phyloP scores from a whole-genome alignment of 2,329 filamentous ascomycete species.

The Calonectria henricotiae region DNA sequence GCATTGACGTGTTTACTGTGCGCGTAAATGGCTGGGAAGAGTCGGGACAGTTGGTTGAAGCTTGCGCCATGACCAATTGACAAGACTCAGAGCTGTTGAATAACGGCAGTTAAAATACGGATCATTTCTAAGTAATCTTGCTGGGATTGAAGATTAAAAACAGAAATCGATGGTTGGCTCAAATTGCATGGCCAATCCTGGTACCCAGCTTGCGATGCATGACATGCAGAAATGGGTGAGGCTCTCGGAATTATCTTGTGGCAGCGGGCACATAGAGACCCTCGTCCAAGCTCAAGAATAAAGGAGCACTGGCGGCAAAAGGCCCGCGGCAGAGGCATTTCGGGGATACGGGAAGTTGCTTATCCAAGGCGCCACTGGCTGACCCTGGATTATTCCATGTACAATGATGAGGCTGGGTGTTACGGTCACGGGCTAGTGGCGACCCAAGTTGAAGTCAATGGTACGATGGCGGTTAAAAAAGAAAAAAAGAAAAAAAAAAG shows the following conservation, averaged over 20 bases:
- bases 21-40: constrained; percentile 20
- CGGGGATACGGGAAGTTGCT: constrained; percentile 39
- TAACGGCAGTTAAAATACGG: constrained; percentile 24
- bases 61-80: constrained; percentile 36
- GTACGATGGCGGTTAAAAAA: constrained; percentile 45
- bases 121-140: constrained; percentile 28
- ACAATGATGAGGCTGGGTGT: constrained; percentile 35
- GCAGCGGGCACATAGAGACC: constrained; percentile 8
- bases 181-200: constrained; percentile 28
- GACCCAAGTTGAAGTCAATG: constrained; percentile 38
- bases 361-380: constrained; percentile 29
- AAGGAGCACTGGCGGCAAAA: constrained; percentile 27
- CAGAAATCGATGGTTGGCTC: constrained; percentile 37
- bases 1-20: constrained; percentile 31
- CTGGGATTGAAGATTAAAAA: constrained; percentile 35
- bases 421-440: constrained; percentile 40
- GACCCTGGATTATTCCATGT: constrained; percentile 19
- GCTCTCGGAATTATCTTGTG: constrained; percentile 27
- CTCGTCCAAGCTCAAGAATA: constrained; percentile 31
- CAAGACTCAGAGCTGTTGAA: constrained; percentile 31
- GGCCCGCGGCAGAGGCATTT: constrained; percentile 32
- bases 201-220: constrained; percentile 28
- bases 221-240: constrained; percentile 37
- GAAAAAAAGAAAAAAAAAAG: constrained; percentile 45
- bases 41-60: constrained; percentile 33